phyloP scores from a whole-genome alignment of 768 basidiomycete species.

The Naganishia kalamii region DNA sequence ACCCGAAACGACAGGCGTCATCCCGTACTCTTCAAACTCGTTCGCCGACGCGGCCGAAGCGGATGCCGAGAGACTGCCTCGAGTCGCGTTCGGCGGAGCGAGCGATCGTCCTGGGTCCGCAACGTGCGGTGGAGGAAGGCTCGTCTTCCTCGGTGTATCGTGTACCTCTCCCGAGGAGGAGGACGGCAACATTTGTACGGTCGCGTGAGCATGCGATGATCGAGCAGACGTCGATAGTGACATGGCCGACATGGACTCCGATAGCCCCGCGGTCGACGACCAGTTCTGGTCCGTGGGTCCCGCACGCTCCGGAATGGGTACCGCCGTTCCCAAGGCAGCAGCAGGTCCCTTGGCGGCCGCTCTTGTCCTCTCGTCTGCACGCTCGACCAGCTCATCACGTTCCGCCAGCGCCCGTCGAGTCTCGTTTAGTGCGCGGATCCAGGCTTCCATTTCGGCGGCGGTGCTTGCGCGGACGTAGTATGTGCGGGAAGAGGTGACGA shows the following conservation, averaged over 20 bases:
- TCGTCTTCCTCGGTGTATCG: not conserved
- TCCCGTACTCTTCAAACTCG: slow-evolving; percentile 11
- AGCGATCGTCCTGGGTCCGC: not conserved
- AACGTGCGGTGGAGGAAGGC: not conserved
- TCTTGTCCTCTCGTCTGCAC: slow-evolving; percentile 16
- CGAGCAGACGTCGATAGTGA: not conserved
- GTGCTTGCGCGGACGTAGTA: slow-evolving; percentile 81
- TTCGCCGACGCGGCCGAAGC: not conserved
- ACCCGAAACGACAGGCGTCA: not conserved
- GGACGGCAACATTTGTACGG: not conserved
- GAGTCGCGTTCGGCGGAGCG: not conserved
- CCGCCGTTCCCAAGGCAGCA: not conserved
- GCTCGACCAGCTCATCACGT: slow-evolving; percentile 41
- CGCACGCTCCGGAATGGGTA: not conserved
- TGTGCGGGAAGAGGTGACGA: slow-evolving; percentile 82
- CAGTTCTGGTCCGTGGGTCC: not conserved
- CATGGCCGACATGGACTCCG: not conserved
- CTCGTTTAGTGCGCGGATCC: slow-evolving; percentile 77
- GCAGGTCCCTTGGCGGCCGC: not conserved
- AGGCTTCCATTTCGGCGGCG: slow-evolving; percentile 65
- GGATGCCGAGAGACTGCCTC: not conserved
- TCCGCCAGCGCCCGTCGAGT: slow-evolving; percentile 58
- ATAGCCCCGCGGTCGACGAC: not conserved
- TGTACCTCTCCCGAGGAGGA: not conserved
- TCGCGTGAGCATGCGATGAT: not conserved